A percentile compares a stretch with the other conserved stretches of the same genome.
Conservation (phyloP, 208 protist genomes). For the Tritrichomonas foetus region DNA sequence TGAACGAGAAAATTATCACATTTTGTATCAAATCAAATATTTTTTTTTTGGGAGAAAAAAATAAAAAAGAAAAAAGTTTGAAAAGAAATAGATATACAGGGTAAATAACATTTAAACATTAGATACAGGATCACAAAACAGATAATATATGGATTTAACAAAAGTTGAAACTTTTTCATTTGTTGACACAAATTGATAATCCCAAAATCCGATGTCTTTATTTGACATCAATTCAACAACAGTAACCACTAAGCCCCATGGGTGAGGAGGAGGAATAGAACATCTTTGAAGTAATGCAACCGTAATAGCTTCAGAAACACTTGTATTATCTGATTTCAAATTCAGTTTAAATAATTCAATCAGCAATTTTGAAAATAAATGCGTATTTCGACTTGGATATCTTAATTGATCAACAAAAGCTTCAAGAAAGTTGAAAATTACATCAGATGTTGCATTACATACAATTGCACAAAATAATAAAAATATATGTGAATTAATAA, state of each 20-base stretch:
- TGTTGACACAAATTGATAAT: background rate
- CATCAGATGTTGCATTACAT: too few relatives aligned
- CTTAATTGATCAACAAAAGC: background rate
- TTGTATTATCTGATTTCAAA: too few relatives aligned
- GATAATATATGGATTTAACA: too few relatives aligned
- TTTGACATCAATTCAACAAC: background rate
- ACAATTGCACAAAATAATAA: background rate
- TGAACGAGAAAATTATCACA: too few relatives aligned
- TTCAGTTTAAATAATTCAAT: background rate
- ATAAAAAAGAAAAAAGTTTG: too few relatives aligned
- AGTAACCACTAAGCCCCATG: background rate
- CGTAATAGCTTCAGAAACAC: background rate
- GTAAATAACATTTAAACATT: too few relatives aligned
- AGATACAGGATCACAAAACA: too few relatives aligned
- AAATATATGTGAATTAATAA: background rate
- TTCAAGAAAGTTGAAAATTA: background rate
- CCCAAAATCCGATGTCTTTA: background rate
- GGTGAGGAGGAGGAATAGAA: background rate
- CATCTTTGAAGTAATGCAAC: background rate
- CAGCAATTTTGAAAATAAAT: conserved; percentile 2
- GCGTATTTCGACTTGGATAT: background rate
- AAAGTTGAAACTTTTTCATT: too few relatives aligned
- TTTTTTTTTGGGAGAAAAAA: too few relatives aligned
- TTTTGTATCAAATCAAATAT: too few relatives aligned
- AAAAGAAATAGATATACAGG: too few relatives aligned